These are phyloP conservation scores for Theobroma grandiflorum DNA, from an alignment of 441 rosid genomes.

Conservation along the genomic window DNA sequence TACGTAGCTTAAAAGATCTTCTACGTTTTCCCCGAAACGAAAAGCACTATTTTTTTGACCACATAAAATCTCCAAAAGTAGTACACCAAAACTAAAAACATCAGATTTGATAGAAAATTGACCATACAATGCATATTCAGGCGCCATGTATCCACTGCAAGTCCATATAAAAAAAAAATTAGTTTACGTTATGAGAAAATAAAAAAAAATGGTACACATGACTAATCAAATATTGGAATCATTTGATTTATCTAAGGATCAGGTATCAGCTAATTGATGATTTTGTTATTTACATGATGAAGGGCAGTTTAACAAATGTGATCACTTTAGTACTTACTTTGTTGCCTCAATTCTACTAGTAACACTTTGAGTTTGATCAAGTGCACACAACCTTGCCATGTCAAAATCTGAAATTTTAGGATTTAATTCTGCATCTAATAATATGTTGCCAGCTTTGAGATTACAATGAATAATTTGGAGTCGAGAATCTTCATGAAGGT, in stretches of 20 bases:
- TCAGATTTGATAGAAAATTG: slow-evolving; percentile 36
- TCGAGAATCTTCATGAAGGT: slow-evolving; percentile 43
- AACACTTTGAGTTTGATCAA: slow-evolving; percentile 37
- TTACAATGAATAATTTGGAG: not conserved
- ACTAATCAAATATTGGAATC: not conserved
- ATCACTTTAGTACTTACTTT: slow-evolving; percentile 41
- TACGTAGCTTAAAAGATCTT: slow-evolving; percentile 27
- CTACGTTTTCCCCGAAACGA: slow-evolving; percentile 1
- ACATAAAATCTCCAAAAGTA: slow-evolving; percentile 34
- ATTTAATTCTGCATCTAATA: not conserved
- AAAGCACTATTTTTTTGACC: slow-evolving; percentile 22
- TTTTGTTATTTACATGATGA: too few relatives aligned
- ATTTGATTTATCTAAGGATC: not conserved
- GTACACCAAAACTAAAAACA: slow-evolving; percentile 40
- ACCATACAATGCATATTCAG: slow-evolving; percentile 40
- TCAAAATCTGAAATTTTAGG: slow-evolving; percentile 45
- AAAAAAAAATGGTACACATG: too few relatives aligned
- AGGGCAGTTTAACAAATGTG: too few relatives aligned
- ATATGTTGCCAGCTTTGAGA: too few relatives aligned
- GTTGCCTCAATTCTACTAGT: slow-evolving; percentile 54
- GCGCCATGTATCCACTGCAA: slow-evolving; percentile 44
- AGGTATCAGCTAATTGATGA: not conserved
- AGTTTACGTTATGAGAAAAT: too few relatives aligned
- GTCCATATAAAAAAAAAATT: not conserved
- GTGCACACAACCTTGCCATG: slow-evolving; percentile 31